Percentiles rank a stretch among this genome's conserved stretches.
Evolutionary conservation across 345 rosid species (phyloP).

Genomic region (Triadica sebifera): DNA sequence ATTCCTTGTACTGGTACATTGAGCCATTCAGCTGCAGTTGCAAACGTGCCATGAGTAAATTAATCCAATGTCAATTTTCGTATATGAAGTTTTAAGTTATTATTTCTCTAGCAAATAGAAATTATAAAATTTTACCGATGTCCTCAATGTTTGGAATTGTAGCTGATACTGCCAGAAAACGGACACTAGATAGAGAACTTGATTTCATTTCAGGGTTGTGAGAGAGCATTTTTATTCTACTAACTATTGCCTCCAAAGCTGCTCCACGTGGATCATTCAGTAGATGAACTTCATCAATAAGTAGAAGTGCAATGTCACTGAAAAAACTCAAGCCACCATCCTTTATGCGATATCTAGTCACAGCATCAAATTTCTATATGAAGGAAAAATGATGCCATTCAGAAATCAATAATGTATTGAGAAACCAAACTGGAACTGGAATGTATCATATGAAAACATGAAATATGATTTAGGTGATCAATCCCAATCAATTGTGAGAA

Average conservation of each 20-base stretch:
- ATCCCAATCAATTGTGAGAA: conserved; percentile 2
- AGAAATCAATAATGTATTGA: neutral
- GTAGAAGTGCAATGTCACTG: conserved; percentile 84
- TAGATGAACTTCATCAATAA: conserved; percentile 94
- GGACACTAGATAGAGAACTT: conserved; percentile 69
- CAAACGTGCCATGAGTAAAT: conserved; percentile 13
- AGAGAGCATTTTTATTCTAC: conserved; percentile 90
- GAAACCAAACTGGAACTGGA: neutral
- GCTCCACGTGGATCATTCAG: conserved; percentile 97
- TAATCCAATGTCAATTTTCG: neutral
- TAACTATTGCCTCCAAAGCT: conserved; percentile 88
- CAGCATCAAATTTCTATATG: conserved; percentile 92
- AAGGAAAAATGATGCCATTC: neutral
- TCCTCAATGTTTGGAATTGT: conserved; percentile 94
- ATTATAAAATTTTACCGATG: conserved; percentile 52
- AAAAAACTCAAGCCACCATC: conserved; percentile 95
- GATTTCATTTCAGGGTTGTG: conserved; percentile 67
- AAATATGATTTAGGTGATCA: neutral
- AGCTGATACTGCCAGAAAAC: conserved; percentile 90
- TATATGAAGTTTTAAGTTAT: neutral
- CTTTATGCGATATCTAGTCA: conserved; percentile 76
- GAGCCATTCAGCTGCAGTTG: conserved; percentile 89
- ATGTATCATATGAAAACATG: neutral
- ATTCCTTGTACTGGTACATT: conserved; percentile 80
- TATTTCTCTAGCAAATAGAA: conserved; percentile 17